Base-by-base conservation (phyloP, 306 rosid species). In the Oxytropis ochrocephala region DNA sequence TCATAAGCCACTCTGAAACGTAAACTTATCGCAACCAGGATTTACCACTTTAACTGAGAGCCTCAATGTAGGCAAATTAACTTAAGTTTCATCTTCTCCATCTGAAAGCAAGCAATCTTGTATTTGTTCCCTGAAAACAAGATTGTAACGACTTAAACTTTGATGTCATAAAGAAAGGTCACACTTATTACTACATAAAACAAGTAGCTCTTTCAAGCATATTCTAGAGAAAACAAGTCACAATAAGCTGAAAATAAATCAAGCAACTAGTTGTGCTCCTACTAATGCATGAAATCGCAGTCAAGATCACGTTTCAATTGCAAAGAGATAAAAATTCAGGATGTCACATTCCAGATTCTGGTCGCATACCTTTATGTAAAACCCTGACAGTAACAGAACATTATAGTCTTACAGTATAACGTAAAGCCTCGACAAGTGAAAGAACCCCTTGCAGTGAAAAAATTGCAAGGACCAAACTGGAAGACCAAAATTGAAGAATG, bases 51-150 rank as follows among this genome's bases (percentile, higher is more conserved):
- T 36, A 43, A 53, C 72, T 8, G 6, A 70, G 63, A 71, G 29
- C 71, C 77, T 11, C 44, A 4, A n/a, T 47, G 61, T 49, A 39
- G 49, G 16, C 18, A 41, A 51, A 24, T 48, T 21, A 39, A 51
- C 48, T 76, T 80, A 86, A 5, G 80, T 78, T 76, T 90, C 92
- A 54, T 76, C 90, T 81, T 90, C 92, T 57, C 76, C 60, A 68
- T 94, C 92, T 19, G 92, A 86, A 60, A 93, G 89, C 76, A 93
- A 77, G 77, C 83, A 93, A 76, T 90, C 97, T 83, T 86, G 87
- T 71, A 94, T 82, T 81, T 94, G 90, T 51, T 87, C 92, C 84
- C 97, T 94, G 96, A 67, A 86, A 79, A 64, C 27, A 74, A 74
- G 11, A 84, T 62, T 33, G 64, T n/a, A 6, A 6, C 48, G 49